phyloP scores from a whole-genome alignment of 768 basidiomycete species.

The Phlebiopsis gigantea region DNA sequence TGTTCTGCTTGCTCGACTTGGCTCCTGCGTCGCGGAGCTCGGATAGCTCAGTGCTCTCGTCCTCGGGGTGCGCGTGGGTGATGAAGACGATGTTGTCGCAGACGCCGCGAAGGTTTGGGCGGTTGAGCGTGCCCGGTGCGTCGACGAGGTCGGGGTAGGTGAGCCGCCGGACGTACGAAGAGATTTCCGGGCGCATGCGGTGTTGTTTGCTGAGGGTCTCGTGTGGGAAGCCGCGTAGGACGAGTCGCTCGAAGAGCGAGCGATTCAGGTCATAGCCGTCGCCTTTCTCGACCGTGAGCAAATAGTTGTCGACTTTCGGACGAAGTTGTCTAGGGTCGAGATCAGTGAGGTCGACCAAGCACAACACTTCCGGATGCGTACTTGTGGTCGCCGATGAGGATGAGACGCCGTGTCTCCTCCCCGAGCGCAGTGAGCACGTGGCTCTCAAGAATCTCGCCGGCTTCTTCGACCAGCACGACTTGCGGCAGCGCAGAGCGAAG shows the following conservation, averaged over 20 bases:
- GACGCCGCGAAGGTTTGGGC: slow-evolving; percentile 50
- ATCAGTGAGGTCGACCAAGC: background rate
- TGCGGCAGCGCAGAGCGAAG: slow-evolving; percentile 42
- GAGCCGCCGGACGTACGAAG: slow-evolving; percentile 50
- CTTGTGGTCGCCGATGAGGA: slow-evolving; percentile 74
- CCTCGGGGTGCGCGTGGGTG: slow-evolving; percentile 51
- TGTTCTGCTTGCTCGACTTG: slow-evolving; percentile 56
- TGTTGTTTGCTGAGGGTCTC: slow-evolving; percentile 51
- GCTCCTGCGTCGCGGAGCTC: slow-evolving; percentile 44
- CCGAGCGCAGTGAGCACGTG: slow-evolving; percentile 59
- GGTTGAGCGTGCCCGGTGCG: slow-evolving; percentile 41
- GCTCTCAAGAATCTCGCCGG: slow-evolving; percentile 67
- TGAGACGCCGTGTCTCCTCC: slow-evolving; percentile 40
- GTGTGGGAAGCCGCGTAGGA: slow-evolving; percentile 59
- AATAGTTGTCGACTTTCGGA: slow-evolving; percentile 65
- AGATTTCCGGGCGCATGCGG: slow-evolving; percentile 74
- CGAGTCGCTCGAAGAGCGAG: slow-evolving; percentile 66
- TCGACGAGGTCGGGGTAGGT: slow-evolving; percentile 65
- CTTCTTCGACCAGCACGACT: slow-evolving; percentile 65
- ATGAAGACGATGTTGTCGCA: slow-evolving; percentile 58
- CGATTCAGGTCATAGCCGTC: slow-evolving; percentile 63
- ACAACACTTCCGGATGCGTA: slow-evolving; percentile 18
- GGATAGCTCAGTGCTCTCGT: slow-evolving; percentile 32
- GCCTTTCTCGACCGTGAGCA: slow-evolving; percentile 60
- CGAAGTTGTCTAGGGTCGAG: slow-evolving; percentile 52